Evolutionary conservation across 1,139 yeast genomes (phyloP).

Genomic region (Blastobotrys apis): DNA sequence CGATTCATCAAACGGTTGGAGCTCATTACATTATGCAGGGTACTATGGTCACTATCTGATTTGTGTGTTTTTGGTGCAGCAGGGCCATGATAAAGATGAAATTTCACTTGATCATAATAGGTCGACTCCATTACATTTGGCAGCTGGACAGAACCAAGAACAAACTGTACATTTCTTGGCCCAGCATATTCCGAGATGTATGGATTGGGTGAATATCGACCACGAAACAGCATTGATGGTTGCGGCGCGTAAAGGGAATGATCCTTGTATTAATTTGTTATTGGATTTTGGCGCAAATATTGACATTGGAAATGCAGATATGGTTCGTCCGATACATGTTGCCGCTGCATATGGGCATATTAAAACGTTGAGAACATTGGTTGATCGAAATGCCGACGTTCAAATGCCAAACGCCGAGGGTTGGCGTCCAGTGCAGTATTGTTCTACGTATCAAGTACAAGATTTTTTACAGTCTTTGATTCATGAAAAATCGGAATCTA

Average conservation of each 20-base stretch:
- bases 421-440: conserved; percentile 56
- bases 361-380: conserved; percentile 57
- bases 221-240: conserved; percentile 65
- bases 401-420: conserved; percentile 55
- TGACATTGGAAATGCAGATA: conserved; percentile 45
- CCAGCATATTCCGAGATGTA: conserved; percentile 68
- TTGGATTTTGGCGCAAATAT: conserved; percentile 81
- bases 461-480: conserved; percentile 35
- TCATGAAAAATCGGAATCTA: conserved; percentile 22
- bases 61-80: conserved; percentile 52
- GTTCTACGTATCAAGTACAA: conserved; percentile 36
- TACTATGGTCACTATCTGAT: conserved; percentile 74
- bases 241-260: conserved; percentile 63
- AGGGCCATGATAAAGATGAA: conserved; percentile 49
- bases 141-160: conserved; percentile 63
- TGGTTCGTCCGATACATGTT: conserved; percentile 74
- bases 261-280: conserved; percentile 64
- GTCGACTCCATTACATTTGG: conserved; percentile 72
- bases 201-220: conserved; percentile 53
- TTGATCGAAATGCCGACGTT: conserved; percentile 49
- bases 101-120: conserved; percentile 57
- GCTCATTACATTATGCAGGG: conserved; percentile 83
- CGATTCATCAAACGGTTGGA: conserved; percentile 79
- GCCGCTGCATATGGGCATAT: conserved; percentile 74
- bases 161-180: conserved; percentile 79